These are phyloP conservation scores for Hebeloma cylindrosporum DNA, from an alignment of 768 basidiomycete species.

Conservation along the genomic window DNA sequence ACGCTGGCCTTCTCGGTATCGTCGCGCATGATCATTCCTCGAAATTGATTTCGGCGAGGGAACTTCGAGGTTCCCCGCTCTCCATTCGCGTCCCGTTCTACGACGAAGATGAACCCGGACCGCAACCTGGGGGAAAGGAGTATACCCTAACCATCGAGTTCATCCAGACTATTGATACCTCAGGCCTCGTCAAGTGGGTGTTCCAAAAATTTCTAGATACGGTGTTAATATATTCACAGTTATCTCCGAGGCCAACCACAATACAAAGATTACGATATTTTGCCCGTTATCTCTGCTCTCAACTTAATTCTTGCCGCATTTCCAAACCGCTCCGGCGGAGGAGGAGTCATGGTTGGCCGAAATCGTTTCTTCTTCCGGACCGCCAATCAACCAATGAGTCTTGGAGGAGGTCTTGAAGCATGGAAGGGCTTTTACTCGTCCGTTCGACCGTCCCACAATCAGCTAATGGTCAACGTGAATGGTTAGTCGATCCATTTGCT, in stretches of 20 bases:
- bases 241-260: conserved; percentile 56
- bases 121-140: conserved; percentile 45
- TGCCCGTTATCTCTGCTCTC: conserved; percentile 59
- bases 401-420: conserved; percentile 55
- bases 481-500: conserved; percentile 46
- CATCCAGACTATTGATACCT: conserved; percentile 50
- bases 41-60: conserved; percentile 49
- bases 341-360: conserved; percentile 63
- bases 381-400: conserved; percentile 49
- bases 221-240: conserved; percentile 33
- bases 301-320: conserved; percentile 63
- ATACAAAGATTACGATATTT: conserved; percentile 55
- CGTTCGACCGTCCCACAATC: conserved; percentile 54
- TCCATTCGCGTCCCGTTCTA: conserved; percentile 44
- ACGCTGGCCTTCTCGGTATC: conserved; percentile 45
- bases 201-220: conserved; percentile 26
- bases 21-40: conserved; percentile 59
- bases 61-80: conserved; percentile 47
- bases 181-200: conserved; percentile 43
- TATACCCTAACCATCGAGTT: conserved; percentile 46
- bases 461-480: conserved; percentile 65
- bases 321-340: conserved; percentile 51
- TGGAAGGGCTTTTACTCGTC: conserved; percentile 62
- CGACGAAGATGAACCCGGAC: conserved; percentile 50
- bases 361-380: conserved; percentile 66